Base-by-base conservation (phyloP, 495 filamentous ascomycete species). In the Trichoderma gamsii region DNA sequence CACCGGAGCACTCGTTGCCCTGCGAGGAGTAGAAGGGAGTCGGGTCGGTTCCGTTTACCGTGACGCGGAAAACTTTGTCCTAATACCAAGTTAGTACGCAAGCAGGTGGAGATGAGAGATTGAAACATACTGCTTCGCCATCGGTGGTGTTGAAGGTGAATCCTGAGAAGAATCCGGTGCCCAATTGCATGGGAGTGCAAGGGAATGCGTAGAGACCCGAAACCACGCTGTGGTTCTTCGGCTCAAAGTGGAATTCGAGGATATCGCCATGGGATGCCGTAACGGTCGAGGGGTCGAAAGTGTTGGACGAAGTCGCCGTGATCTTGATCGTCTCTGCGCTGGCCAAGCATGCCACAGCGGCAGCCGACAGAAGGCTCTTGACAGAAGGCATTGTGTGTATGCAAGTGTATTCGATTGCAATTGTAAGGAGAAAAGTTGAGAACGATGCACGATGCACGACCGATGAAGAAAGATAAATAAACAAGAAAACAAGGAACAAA, bases 21-120 rank as follows among this genome's bases (percentile, higher is more conserved):
- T 76, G 74, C 25, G 78, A 77, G 75, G 85, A 87, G 74, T 87
- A 88, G 69, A 80, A 79, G 73, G 81, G 83, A 63, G 86, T 77
- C 1, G 85, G 84, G 18, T 80, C 71, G 12, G 82, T 85, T 72
- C 82, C 75, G 69, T 82, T 86, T 61, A 86, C 71, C 7, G 74
- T 82, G 43, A 86, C 67, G 23, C 78, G 78, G 69, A 85, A 88
- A 44, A 78, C 72, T 67, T 78, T 66, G 69, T 52, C 25, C 77
- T 78, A 56, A 11, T 1, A 29, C n/a, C 5, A 44, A 64, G 59
- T 59, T 35, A 41, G 46, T 21, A 35, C 9, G 4, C 61, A 61
- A 15, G 29, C 15, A 25, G 1, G 29, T 1, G 25, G 15, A 44
- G 4, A 18, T 44, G 15, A 12, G 41, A 35, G 0, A 29, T 25